Evolutionary conservation across 352 stramenopile species (phyloP).

Genomic region (Globisporangium nagaii): DNA sequence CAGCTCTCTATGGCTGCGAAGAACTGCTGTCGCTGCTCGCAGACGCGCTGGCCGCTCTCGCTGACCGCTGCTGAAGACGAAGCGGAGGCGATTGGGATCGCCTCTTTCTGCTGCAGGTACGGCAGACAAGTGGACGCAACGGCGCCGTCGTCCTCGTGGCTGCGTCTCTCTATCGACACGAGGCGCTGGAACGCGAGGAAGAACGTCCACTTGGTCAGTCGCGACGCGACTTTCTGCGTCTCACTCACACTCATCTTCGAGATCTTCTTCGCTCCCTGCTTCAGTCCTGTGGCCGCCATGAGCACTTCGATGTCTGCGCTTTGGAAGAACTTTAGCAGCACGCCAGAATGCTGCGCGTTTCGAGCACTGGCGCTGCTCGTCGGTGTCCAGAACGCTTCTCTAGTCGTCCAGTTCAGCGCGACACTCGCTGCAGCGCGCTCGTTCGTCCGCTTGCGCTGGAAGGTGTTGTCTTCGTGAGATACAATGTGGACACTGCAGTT

Average conservation of each 20-base stretch:
- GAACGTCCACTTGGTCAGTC: conserved; percentile 53
- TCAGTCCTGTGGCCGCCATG: conserved; percentile 50
- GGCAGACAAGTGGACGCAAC: too few species aligned
- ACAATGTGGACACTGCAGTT: conserved; percentile 1
- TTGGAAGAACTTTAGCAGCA: conserved; percentile 29
- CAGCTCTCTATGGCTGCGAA: conserved; percentile 15
- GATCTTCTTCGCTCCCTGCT: conserved; percentile 69
- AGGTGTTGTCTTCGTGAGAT: background rate
- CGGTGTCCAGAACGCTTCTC: conserved; percentile 34
- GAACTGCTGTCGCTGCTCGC: conserved; percentile 3
- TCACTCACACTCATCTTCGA: conserved; percentile 35
- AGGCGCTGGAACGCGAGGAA: conserved; percentile 42
- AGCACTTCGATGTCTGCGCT: conserved; percentile 46
- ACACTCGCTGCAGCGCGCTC: conserved; percentile 29
- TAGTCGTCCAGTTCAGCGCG: conserved; percentile 50
- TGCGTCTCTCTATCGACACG: background rate
- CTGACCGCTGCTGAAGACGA: background rate
- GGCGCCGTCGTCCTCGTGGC: too few species aligned
- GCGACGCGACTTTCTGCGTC: conserved; percentile 53
- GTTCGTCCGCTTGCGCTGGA: conserved; percentile 8
- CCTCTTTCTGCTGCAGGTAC: conserved; percentile 35
- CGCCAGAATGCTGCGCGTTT: too few species aligned
- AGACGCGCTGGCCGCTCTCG: background rate
- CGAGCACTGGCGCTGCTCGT: too few species aligned
- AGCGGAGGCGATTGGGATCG: conserved; percentile 14